These are phyloP conservation scores for Populus davidiana DNA, from an alignment of 345 rosid species.

Conservation along the genomic window DNA sequence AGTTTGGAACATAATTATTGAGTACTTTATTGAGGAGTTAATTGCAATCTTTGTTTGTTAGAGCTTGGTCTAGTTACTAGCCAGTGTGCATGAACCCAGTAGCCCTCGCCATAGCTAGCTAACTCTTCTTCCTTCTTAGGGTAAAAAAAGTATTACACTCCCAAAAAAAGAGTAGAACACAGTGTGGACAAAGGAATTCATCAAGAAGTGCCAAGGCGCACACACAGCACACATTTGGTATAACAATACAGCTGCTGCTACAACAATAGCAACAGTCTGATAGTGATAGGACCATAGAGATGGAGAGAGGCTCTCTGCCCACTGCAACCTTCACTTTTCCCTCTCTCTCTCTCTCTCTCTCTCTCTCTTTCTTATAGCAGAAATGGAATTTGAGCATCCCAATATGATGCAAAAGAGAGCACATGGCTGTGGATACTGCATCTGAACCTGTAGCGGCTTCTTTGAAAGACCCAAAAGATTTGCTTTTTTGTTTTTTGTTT, in stretches of 20 bases:
- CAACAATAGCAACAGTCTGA: not conserved
- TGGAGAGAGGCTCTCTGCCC: constrained; percentile 33
- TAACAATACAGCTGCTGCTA: not conserved
- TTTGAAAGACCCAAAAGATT: constrained; percentile 28
- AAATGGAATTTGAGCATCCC: constrained; percentile 64
- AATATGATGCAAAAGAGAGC: constrained; percentile 24
- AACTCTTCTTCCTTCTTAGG: not conserved
- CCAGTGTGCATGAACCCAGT: not conserved
- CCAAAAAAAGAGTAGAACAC: not conserved
- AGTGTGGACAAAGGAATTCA: not conserved
- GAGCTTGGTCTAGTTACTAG: not conserved
- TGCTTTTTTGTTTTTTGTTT: constrained; percentile 12
- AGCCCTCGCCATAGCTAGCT: not conserved
- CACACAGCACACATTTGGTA: not conserved
- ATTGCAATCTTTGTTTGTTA: not conserved
- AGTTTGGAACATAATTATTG: not conserved
- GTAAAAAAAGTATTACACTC: not conserved
- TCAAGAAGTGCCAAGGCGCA: not conserved
- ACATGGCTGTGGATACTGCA: constrained; percentile 21
- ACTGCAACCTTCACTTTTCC: constrained; percentile 3
- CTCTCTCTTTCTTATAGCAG: not conserved
- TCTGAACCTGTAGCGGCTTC: constrained; percentile 35
- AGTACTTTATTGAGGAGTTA: not conserved
- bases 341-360: not conserved
- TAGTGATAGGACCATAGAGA: constrained; percentile 22